Evolutionary conservation across 2,329 filamentous ascomycete species (phyloP), one percentile per base, ranked within the genome.

Genomic region (Penicillium italicum): DNA sequence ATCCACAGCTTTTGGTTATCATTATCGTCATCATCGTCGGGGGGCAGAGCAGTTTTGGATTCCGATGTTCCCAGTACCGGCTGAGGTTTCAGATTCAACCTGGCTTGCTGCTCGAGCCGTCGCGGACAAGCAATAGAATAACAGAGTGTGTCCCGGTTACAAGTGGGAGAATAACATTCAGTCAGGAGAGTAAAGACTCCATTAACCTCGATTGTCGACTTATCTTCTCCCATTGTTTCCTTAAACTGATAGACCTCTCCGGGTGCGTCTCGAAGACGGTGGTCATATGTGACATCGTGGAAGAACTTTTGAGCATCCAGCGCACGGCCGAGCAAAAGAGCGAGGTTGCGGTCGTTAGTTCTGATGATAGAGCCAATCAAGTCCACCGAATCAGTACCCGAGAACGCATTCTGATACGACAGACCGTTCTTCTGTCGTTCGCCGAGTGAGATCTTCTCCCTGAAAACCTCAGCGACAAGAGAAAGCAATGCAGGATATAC

Each of bases 1-100:
- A 99, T 99, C 94, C 94, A 99, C 36, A 99, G 82, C 74, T 97
- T 97, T 77, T 97, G 94, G 72, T 97, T 92, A 69, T 97, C 91
- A 31, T 88, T 90, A 67, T 94, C 88, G 56, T 92, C 89, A 60
- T 94, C 90, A 65, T 95, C 91, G 68, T 67, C 69, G 28, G 63
- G 62, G 16, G 96, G 92, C 68, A 50, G 28, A 14, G 90, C 75
- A 77, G 85, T 94, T 24, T 85, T 82, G 6, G 86, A 88, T 53
- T 86, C 83, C 62, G 87, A 85, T 33, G 85, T 79, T 72, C 89
- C 90, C 65, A 99, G 79, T 56, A 92, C 92, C 30, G 91, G 91
- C 64, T 93, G 90, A 59, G 92, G 90, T 76, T 96, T 96, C 73
- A 97, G 80, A 71, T 99, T 97, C 63, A 97, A 77, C 62, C 94